Percentiles rank a stretch among this genome's conserved stretches.
Evolutionary conservation across 177 flowering plant genomes (phyloP).

Genomic region (Vitis hybrid): DNA sequence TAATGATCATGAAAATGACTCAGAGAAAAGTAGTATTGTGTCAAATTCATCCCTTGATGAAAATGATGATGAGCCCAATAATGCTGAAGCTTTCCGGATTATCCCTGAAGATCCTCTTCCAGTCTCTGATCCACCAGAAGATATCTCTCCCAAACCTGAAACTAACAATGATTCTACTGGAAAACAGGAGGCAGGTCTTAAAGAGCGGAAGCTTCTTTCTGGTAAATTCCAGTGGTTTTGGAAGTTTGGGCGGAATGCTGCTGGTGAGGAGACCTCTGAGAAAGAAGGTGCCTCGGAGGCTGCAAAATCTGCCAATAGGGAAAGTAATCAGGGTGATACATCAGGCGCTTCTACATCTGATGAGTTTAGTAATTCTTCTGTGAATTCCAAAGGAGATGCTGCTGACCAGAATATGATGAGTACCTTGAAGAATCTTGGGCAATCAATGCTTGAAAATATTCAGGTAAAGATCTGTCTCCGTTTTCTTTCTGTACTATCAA

Average conservation of each 20-base stretch:
- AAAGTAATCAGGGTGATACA: slow-evolving; percentile 17
- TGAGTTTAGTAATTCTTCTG: slow-evolving; percentile 21
- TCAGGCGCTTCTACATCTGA: slow-evolving; percentile 21
- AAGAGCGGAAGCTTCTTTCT: slow-evolving; percentile 46
- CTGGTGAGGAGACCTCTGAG: slow-evolving; percentile 52
- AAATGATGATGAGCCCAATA: slow-evolving; percentile 32
- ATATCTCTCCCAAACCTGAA: slow-evolving; percentile 14
- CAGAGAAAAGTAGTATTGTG: slow-evolving; percentile 66
- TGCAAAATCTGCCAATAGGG: slow-evolving; percentile 26
- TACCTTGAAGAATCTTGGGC: slow-evolving; percentile 76
- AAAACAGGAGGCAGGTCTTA: slow-evolving; percentile 28
- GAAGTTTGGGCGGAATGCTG: slow-evolving; percentile 64
- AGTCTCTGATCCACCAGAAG: slow-evolving; percentile 35
- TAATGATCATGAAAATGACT: slow-evolving; percentile 52
- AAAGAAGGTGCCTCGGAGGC: slow-evolving; percentile 35
- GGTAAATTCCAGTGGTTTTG: slow-evolving; percentile 76
- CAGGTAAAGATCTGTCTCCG: slow-evolving; percentile 52
- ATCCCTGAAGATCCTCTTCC: slow-evolving; percentile 34
- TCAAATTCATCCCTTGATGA: slow-evolving; percentile 56
- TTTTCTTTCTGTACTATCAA: neutral
- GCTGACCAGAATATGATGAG: slow-evolving; percentile 64
- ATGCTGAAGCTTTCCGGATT: slow-evolving; percentile 23
- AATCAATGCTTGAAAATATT: slow-evolving; percentile 92
- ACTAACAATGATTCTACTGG: slow-evolving; percentile 18
- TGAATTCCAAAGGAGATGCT: slow-evolving; percentile 35